These are phyloP conservation scores for Ophiorrhiza pumila DNA, from an alignment of 257 asterid genomes.

Conservation along the genomic window DNA sequence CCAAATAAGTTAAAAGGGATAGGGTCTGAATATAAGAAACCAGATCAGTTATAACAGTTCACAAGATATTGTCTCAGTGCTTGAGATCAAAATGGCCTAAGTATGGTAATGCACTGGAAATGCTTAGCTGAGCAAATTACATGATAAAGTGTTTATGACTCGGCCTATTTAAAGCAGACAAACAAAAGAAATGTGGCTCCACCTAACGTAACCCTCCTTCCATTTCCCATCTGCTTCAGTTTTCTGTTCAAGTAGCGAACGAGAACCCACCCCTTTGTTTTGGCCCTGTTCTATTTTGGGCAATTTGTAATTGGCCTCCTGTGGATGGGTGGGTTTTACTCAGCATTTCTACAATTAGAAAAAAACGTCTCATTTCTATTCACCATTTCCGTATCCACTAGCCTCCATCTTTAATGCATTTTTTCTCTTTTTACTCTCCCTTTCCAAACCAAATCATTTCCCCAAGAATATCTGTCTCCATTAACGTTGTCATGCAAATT, in stretches of 20 bases:
- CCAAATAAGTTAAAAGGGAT: not conserved
- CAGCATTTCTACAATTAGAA: conserved; percentile 34
- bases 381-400: not conserved
- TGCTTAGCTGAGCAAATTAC: conserved; percentile 10
- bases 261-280: conserved; percentile 7
- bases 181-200: conserved; percentile 23
- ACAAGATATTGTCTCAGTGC: not conserved
- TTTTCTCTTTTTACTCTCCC: conserved; percentile 10
- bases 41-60: not conserved
- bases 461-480: conserved; percentile 39
- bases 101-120: not conserved
- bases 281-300: conserved; percentile 31
- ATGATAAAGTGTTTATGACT: not conserved
- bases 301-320: conserved; percentile 24
- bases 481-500: conserved; percentile 18
- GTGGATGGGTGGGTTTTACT: conserved; percentile 27
- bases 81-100: conserved; percentile 17
- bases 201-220: conserved; percentile 14
- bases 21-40: conserved; percentile 7
- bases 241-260: conserved; percentile 16
- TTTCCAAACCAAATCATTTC: conserved; percentile 30
- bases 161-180: conserved; percentile 25
- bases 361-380: conserved; percentile 15
- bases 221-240: conserved; percentile 18
- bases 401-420: conserved; percentile 7